Conservation (phyloP, 1,284 basidiomycete genomes). For the Melampsora abietis-canadensis region DNA sequence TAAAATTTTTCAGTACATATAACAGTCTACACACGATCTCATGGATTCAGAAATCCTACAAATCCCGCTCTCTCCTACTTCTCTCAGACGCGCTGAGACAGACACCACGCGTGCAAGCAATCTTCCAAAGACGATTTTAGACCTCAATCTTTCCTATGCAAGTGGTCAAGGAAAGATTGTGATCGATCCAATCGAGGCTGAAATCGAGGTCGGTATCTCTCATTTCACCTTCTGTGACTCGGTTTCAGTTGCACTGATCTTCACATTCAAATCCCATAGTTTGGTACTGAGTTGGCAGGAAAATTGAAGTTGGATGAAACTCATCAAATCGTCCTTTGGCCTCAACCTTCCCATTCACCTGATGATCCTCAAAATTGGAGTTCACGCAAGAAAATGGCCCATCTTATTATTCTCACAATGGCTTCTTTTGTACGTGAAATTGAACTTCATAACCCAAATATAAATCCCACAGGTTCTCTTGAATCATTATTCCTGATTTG, state of each 20-base stretch:
- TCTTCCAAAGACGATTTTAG: background rate
- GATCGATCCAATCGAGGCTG: conserved; percentile 21
- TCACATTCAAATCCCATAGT: background rate
- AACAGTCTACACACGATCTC: too few relatives aligned
- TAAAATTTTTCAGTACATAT: too few relatives aligned
- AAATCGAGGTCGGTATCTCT: conserved; percentile 5
- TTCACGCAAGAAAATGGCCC: conserved; percentile 9
- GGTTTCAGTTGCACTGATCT: too few relatives aligned
- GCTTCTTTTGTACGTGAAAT: conserved; percentile 33
- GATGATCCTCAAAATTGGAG: conserved; percentile 40
- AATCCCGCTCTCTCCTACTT: too few relatives aligned
- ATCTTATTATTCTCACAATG: conserved; percentile 28
- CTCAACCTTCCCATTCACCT: conserved; percentile 24
- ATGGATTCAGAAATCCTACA: too few relatives aligned
- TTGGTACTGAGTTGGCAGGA: conserved; percentile 11
- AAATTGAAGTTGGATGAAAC: conserved; percentile 30
- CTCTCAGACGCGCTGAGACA: too few relatives aligned
- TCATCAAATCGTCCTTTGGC: conserved; percentile 22
- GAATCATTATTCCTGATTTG: background rate
- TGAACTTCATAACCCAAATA: too few relatives aligned
- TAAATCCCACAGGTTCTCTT: too few relatives aligned
- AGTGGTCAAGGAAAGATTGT: conserved; percentile 15
- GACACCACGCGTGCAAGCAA: too few relatives aligned
- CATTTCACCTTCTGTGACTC: too few relatives aligned
- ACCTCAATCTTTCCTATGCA: conserved; percentile 31